Percentiles rank a stretch among this genome's conserved stretches.
These are phyloP conservation scores for Leishmania major DNA, from an alignment of 208 protist genomes.

Conservation along the genomic window DNA sequence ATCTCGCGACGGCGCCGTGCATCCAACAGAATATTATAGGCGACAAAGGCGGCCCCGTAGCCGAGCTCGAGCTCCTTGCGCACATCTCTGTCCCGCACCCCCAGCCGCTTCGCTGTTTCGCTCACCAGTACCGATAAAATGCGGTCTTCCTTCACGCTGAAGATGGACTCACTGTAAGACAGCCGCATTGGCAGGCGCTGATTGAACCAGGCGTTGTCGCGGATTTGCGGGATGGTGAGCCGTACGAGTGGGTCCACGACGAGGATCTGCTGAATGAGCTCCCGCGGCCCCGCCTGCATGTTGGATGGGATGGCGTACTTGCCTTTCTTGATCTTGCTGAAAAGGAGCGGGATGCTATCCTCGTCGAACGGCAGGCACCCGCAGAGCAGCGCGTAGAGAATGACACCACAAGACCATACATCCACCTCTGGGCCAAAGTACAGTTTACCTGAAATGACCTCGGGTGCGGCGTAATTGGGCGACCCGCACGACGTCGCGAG, in stretches of 20 bases:
- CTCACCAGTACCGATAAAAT: conserved; percentile 69
- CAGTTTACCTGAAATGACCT: conserved; percentile 92
- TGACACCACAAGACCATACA: conserved; percentile 96
- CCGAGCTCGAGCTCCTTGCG: conserved; percentile 64
- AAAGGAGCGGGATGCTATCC: conserved; percentile 88
- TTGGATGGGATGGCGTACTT: conserved; percentile 77
- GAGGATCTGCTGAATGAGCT: conserved; percentile 90
- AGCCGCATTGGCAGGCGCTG: conserved; percentile 81
- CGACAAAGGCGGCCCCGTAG: conserved; percentile 64
- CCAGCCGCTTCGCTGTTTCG: conserved; percentile 58
- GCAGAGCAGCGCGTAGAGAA: conserved; percentile 94
- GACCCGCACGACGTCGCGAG: conserved; percentile 93
- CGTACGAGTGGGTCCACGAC: conserved; percentile 89
- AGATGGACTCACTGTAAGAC: conserved; percentile 74
- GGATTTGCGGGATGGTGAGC: conserved; percentile 90
- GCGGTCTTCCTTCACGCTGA: conserved; percentile 67
- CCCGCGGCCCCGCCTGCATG: conserved; percentile 56
- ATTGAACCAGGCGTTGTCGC: conserved; percentile 91
- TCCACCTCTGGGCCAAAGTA: conserved; percentile 95
- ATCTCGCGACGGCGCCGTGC: conserved; percentile 67
- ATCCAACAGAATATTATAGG: conserved; percentile 89
- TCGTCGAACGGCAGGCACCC: conserved; percentile 95
- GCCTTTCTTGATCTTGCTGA: conserved; percentile 92
- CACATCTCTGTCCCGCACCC: conserved; percentile 71
- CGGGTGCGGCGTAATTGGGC: conserved; percentile 95